Evolutionary conservation across 1,284 basidiomycete genomes (phyloP).

Genomic region (Sphaerobolus stellatus): DNA sequence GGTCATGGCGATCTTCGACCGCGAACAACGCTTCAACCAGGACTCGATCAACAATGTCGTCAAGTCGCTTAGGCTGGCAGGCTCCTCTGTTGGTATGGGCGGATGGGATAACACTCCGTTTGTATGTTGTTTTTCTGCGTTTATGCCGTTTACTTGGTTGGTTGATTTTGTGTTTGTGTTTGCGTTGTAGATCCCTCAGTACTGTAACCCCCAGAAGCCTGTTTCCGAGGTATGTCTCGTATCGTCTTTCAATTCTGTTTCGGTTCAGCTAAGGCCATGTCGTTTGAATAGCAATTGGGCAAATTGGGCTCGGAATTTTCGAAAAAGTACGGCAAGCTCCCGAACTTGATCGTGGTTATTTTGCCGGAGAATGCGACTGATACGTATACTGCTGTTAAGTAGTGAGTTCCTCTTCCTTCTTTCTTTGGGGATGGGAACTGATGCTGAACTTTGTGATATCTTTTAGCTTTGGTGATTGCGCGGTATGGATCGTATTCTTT

Average conservation of each 20-base stretch:
- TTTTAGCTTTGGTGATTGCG: slow-evolving; percentile 68
- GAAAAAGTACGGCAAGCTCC: slow-evolving; percentile 39
- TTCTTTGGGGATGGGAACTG: slow-evolving; percentile 5
- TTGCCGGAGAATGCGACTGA: slow-evolving; percentile 74
- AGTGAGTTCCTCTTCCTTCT: slow-evolving; percentile 45
- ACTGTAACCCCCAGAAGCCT: slow-evolving; percentile 38
- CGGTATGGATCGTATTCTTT: slow-evolving; percentile 35
- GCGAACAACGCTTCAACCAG: slow-evolving; percentile 32
- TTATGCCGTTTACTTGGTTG: slow-evolving; percentile 18
- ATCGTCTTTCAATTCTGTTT: not conserved
- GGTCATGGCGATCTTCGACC: slow-evolving; percentile 65
- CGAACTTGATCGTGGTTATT: slow-evolving; percentile 62
- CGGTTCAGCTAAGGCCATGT: not conserved
- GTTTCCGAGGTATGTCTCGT: slow-evolving; percentile 43
- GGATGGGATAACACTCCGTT: slow-evolving; percentile 43
- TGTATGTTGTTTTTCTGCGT: not conserved
- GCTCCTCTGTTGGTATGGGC: slow-evolving; percentile 52
- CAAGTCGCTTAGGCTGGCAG: slow-evolving; percentile 1
- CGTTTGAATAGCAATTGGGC: slow-evolving; percentile 48
- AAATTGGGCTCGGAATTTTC: slow-evolving; percentile 45
- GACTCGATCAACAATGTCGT: slow-evolving; percentile 44
- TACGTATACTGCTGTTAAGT: slow-evolving; percentile 71
- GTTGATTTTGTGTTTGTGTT: no score
- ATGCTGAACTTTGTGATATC: slow-evolving; percentile 8
- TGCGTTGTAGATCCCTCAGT: not conserved